phyloP scores from a whole-genome alignment of 2,329 filamentous ascomycete genomes.

The Pseudogymnoascus sp. region DNA sequence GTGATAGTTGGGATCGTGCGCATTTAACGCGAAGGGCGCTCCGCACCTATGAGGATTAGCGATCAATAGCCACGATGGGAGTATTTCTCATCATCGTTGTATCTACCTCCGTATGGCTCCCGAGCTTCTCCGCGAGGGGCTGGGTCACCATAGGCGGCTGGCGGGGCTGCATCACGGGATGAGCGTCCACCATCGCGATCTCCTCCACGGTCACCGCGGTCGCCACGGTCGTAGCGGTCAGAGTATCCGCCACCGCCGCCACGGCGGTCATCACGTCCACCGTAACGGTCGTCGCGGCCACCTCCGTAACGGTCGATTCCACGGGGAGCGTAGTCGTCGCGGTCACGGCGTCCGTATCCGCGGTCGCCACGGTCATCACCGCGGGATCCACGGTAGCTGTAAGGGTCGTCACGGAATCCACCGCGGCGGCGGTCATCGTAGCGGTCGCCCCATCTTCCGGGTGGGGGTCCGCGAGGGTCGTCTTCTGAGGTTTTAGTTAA shows the following conservation, averaged over 20 bases:
- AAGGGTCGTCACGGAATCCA: conserved; percentile 46
- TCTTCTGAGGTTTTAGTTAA: conserved; percentile 36
- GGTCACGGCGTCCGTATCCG: conserved; percentile 32
- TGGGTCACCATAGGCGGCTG: conserved; percentile 34
- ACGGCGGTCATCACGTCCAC: conserved; percentile 33
- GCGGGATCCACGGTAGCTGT: conserved; percentile 44
- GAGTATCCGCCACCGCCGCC: conserved; percentile 36
- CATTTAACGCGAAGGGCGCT: conserved; percentile 31
- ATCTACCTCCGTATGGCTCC: conserved; percentile 36
- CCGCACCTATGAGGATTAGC: conserved; percentile 29
- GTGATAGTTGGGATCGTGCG: conserved; percentile 26
- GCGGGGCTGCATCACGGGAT: conserved; percentile 31
- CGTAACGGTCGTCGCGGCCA: conserved; percentile 27
- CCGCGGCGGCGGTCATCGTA: conserved; percentile 53
- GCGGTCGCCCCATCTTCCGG: conserved; percentile 45
- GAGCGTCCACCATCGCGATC: conserved; percentile 35
- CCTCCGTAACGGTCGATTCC: conserved; percentile 30
- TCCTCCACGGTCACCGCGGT: conserved; percentile 35
- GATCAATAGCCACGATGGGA: conserved; percentile 28
- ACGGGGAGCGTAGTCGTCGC: conserved; percentile 27
- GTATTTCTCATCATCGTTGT: conserved; percentile 28
- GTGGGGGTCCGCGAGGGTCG: conserved; percentile 38
- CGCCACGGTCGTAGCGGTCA: conserved; percentile 32
- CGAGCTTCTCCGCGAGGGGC: conserved; percentile 34
- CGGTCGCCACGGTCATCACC: conserved; percentile 36